phyloP scores from a whole-genome alignment of 2,329 filamentous ascomycete genomes.

The Coniochaeta sp. region DNA sequence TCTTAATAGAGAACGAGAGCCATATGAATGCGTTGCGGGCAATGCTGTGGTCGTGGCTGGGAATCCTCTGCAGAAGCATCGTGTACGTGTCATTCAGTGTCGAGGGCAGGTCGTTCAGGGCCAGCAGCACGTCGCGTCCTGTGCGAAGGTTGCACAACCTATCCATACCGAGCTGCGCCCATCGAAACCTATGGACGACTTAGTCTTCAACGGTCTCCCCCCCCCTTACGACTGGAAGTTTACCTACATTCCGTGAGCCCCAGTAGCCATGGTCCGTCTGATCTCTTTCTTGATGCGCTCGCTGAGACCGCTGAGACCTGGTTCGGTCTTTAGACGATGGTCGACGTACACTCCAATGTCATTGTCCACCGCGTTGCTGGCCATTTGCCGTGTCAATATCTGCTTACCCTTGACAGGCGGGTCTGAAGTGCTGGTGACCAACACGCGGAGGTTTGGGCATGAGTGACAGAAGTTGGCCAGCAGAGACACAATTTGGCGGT shows the following conservation, averaged over 20 bases:
- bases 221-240: background rate
- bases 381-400: slow-evolving; percentile 11
- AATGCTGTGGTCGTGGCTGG: slow-evolving; percentile 13
- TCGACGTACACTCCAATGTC: slow-evolving; percentile 17
- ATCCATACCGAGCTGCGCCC: slow-evolving; percentile 20
- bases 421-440: slow-evolving; percentile 14
- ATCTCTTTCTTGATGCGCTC: slow-evolving; percentile 14
- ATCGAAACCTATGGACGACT: slow-evolving; percentile 16
- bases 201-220: background rate
- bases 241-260: slow-evolving; percentile 16
- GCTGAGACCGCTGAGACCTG: slow-evolving; percentile 11
- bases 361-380: slow-evolving; percentile 8
- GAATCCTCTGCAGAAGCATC: slow-evolving; percentile 15
- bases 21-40: slow-evolving; percentile 17
- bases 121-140: slow-evolving; percentile 14
- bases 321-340: slow-evolving; percentile 11
- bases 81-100: slow-evolving; percentile 17
- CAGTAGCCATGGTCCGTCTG: slow-evolving; percentile 10
- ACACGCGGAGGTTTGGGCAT: slow-evolving; percentile 10
- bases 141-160: slow-evolving; percentile 13
- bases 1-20: slow-evolving; percentile 18
- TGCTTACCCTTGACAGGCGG: slow-evolving; percentile 3
- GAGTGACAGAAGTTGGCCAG: slow-evolving; percentile 10
- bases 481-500: slow-evolving; percentile 8
- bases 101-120: slow-evolving; percentile 12